These are phyloP conservation scores for Peronospora farinosa DNA, from an alignment of 352 stramenopile genomes.

Conservation along the genomic window DNA sequence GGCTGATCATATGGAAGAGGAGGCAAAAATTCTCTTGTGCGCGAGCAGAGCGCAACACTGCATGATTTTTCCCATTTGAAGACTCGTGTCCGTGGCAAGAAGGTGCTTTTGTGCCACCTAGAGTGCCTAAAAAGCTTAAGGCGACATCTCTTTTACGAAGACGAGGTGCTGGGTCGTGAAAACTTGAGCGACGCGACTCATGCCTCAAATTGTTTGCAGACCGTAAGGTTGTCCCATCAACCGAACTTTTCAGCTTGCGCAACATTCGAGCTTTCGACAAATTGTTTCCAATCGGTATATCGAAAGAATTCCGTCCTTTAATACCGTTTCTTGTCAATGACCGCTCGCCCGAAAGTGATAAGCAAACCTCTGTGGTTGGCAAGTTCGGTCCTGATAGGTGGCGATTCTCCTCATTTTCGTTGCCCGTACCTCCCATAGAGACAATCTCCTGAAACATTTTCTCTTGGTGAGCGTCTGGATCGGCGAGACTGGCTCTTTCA, in stretches of 20 bases:
- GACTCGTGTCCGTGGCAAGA: constrained; percentile 12
- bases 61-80: constrained; percentile 12
- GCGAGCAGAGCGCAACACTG: constrained; percentile 23
- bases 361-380: constrained; percentile 27
- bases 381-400: constrained; percentile 30
- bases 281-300: constrained; percentile 51
- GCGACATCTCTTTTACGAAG: constrained; percentile 68
- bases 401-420: constrained; percentile 11
- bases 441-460: constrained; percentile 17
- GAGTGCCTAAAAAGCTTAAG: constrained; percentile 36
- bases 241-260: constrained; percentile 55
- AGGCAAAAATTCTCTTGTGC: constrained; percentile 90
- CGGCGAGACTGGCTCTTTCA: constrained; percentile 6
- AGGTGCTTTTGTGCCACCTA: constrained; percentile 21
- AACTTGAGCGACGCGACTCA: constrained; percentile 15
- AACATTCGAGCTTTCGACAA: constrained; percentile 59
- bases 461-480: constrained; percentile 12
- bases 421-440: constrained; percentile 17
- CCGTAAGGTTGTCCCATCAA: constrained; percentile 11
- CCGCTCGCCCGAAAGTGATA: constrained; percentile 32
- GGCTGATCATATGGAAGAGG: constrained; percentile 91
- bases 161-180: constrained; percentile 17
- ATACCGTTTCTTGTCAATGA: constrained; percentile 28
- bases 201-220: constrained; percentile 10
- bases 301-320: constrained; percentile 40